phyloP scores from a whole-genome alignment of 2,329 filamentous ascomycete genomes.

The Eutypella sp. region DNA sequence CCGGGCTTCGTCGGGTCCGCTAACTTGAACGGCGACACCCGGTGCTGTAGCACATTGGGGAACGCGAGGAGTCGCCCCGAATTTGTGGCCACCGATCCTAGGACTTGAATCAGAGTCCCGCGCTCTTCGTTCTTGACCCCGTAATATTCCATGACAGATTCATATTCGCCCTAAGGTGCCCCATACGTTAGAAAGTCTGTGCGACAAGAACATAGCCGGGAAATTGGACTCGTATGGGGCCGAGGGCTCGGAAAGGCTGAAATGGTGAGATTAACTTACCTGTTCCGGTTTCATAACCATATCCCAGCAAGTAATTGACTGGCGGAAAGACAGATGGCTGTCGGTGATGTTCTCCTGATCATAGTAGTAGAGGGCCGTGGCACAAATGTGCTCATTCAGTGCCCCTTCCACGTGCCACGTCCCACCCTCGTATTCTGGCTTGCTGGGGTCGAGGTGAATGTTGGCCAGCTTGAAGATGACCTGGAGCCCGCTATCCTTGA shows the following conservation, averaged over 20 bases:
- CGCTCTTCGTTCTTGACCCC: conserved; percentile 29
- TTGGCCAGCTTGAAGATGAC: conserved; percentile 60
- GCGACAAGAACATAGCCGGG: not conserved
- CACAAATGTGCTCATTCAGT: conserved; percentile 59
- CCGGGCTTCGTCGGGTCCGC: conserved; percentile 45
- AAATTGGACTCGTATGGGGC: not conserved
- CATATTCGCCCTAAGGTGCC: conserved; percentile 26
- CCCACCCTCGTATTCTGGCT: conserved; percentile 48
- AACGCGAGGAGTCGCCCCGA: conserved; percentile 49
- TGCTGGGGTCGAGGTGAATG: conserved; percentile 55
- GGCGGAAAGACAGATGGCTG: conserved; percentile 45
- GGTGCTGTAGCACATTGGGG: conserved; percentile 49
- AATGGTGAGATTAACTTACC: not conserved
- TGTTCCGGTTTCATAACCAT: conserved; percentile 10
- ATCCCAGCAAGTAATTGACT: conserved; percentile 29
- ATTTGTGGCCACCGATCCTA: conserved; percentile 43
- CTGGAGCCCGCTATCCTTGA: conserved; percentile 40
- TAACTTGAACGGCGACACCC: conserved; percentile 45
- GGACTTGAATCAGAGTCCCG: conserved; percentile 31
- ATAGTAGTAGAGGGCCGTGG: conserved; percentile 59
- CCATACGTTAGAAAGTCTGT: not conserved
- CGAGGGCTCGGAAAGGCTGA: conserved; percentile 8
- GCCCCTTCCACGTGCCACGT: conserved; percentile 52
- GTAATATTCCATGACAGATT: conserved; percentile 30
- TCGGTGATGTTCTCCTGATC: conserved; percentile 56